Percentiles rank a stretch among this genome's conserved stretches.
phyloP scores from a whole-genome alignment of 2,329 filamentous ascomycete genomes.

The Proliferodiscus dingleyae region DNA sequence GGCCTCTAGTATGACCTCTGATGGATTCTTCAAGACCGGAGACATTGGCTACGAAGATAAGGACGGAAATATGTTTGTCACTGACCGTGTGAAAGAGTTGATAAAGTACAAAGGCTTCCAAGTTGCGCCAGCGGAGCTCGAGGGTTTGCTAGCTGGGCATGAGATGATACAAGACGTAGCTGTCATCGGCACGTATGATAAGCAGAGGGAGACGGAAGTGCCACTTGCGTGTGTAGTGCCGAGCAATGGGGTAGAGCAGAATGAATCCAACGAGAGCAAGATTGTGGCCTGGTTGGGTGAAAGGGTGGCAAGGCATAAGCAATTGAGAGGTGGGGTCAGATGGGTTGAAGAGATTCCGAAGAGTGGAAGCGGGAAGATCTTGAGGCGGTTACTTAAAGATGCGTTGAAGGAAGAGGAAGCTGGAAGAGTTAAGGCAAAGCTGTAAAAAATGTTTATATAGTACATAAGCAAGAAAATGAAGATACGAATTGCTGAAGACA shows the following conservation, averaged over 20 bases:
- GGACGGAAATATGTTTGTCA: slow-evolving; percentile 78
- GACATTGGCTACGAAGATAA: slow-evolving; percentile 74
- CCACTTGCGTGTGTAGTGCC: slow-evolving; percentile 61
- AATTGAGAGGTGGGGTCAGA: slow-evolving; percentile 60
- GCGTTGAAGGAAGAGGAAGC: neutral
- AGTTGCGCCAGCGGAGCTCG: slow-evolving; percentile 43
- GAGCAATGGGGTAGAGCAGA: slow-evolving; percentile 24
- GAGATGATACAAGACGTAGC: neutral
- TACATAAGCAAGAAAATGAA: too few species aligned
- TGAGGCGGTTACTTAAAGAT: slow-evolving; percentile 41
- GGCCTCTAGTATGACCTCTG: slow-evolving; percentile 59
- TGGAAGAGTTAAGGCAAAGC: too few species aligned
- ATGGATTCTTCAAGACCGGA: slow-evolving; percentile 76
- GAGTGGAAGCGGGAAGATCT: slow-evolving; percentile 52
- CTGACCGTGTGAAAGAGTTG: slow-evolving; percentile 52
- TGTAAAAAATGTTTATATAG: too few species aligned
- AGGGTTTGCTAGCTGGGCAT: slow-evolving; percentile 16
- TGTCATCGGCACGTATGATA: slow-evolving; percentile 51
- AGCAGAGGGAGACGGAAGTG: slow-evolving; percentile 59
- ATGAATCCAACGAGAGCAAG: slow-evolving; percentile 30
- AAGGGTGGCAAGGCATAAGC: slow-evolving; percentile 60
- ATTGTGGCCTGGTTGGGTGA: slow-evolving; percentile 53
- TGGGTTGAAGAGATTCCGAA: slow-evolving; percentile 65
- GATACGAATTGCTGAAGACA: too few species aligned
- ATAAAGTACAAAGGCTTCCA: slow-evolving; percentile 44